Conservation (phyloP, 108 stramenopile species). For the Cyclostephanos invisitatus region DNA sequence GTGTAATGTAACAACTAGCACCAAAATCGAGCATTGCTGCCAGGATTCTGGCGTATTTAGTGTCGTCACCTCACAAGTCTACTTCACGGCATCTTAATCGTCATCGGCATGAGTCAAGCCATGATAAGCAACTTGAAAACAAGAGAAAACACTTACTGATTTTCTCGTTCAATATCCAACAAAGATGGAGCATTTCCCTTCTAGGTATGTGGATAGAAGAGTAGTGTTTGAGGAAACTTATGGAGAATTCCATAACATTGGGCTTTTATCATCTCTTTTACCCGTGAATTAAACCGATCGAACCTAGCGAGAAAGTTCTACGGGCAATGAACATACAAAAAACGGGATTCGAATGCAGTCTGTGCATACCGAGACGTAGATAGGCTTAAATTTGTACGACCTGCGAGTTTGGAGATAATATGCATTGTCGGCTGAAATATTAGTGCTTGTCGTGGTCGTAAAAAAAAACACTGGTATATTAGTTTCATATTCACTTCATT, state of each 20-base stretch:
- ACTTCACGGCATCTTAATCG: slow-evolving; percentile 53
- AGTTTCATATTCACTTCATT: slow-evolving; percentile 15
- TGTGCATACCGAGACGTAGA: too few relatives aligned
- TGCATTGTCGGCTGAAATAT: slow-evolving; percentile 22
- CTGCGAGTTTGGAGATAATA: not conserved
- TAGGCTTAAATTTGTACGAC: too few relatives aligned
- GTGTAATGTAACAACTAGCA: slow-evolving; percentile 15
- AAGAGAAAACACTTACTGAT: slow-evolving; percentile 7
- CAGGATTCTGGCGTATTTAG: slow-evolving; percentile 19
- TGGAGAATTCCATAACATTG: not conserved
- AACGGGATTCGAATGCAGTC: too few relatives aligned
- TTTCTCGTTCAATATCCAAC: not conserved
- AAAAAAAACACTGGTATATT: slow-evolving; percentile 16
- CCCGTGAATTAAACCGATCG: too few relatives aligned
- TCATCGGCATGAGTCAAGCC: slow-evolving; percentile 29
- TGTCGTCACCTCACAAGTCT: slow-evolving; percentile 11
- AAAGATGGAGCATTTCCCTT: not conserved
- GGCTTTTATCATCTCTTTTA: too few relatives aligned
- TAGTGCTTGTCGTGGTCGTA: slow-evolving; percentile 14
- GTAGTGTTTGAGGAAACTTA: not conserved
- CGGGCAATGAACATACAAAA: too few relatives aligned
- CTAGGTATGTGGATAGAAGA: not conserved
- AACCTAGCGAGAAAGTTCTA: too few relatives aligned
- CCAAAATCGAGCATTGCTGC: slow-evolving; percentile 41
- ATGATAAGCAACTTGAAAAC: not conserved